Conservation (phyloP, 2,329 filamentous ascomycete genomes). For the Arthrocladium fulminans region DNA sequence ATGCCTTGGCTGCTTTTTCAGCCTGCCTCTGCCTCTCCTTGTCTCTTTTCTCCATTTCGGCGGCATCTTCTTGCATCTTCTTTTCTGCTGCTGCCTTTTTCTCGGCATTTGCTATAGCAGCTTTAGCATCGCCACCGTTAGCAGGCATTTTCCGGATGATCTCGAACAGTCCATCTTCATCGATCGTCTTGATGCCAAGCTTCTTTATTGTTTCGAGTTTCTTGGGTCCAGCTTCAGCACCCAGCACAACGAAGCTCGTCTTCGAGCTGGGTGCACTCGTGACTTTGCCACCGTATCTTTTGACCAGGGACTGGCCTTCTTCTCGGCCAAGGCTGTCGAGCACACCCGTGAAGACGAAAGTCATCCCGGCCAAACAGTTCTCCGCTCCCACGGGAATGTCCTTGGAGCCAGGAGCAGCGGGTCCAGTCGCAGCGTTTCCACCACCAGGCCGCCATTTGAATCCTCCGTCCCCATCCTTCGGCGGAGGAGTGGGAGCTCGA, state of each 20-base stretch:
- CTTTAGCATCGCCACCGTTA: conserved; percentile 78
- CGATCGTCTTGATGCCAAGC: conserved; percentile 77
- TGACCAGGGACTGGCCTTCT: conserved; percentile 76
- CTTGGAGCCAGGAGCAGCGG: conserved; percentile 53
- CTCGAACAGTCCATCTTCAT: conserved; percentile 84
- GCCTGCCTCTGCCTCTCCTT: conserved; percentile 41
- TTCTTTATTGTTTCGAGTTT: conserved; percentile 81
- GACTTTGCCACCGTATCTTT: conserved; percentile 88
- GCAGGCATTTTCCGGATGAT: conserved; percentile 74
- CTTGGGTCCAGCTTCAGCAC: conserved; percentile 82
- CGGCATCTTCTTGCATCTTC: conserved; percentile 69
- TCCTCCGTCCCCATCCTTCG: conserved; percentile 57
- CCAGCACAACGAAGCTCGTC: conserved; percentile 87
- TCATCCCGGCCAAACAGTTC: conserved; percentile 80
- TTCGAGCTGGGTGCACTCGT: conserved; percentile 79
- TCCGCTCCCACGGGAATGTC: conserved; percentile 76
- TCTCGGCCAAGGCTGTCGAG: conserved; percentile 72
- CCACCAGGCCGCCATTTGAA: conserved; percentile 56
- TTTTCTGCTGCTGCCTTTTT: conserved; percentile 79
- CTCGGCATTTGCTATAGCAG: conserved; percentile 72
- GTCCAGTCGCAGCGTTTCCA: conserved; percentile 52
- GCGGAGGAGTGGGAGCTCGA: conserved; percentile 72
- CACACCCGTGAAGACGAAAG: conserved; percentile 91
- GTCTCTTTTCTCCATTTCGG: conserved; percentile 79
- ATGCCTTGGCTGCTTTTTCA: conserved; percentile 37